Conservation (phyloP, 2,329 filamentous ascomycete species). For the Pseudopithomyces chartarum region DNA sequence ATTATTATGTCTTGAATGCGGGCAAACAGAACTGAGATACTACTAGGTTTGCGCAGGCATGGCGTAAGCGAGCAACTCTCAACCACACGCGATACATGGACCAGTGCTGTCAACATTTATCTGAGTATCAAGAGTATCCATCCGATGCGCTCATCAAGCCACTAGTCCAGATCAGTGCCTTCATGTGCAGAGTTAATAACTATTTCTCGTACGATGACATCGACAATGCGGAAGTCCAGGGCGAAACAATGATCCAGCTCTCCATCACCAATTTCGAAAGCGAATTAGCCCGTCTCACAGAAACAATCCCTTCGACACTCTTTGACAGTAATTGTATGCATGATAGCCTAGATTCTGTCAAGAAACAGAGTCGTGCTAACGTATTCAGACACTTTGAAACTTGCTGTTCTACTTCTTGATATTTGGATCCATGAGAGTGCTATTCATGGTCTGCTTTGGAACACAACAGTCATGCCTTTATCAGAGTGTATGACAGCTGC, state of each 20-base stretch:
- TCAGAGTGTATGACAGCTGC: conserved; percentile 6
- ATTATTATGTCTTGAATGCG: background rate
- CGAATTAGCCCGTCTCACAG: conserved; percentile 20
- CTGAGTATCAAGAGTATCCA: conserved; percentile 12
- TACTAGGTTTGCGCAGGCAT: conserved; percentile 25
- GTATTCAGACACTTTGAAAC: conserved; percentile 8
- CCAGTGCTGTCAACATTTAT: conserved; percentile 18
- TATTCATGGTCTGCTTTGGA: conserved; percentile 25
- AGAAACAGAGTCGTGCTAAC: background rate
- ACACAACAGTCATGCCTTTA: background rate
- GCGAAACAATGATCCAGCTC: conserved; percentile 23
- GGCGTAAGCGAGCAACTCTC: conserved; percentile 23
- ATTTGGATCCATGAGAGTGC: conserved; percentile 29
- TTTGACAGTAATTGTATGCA: conserved; percentile 15
- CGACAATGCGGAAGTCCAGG: conserved; percentile 22
- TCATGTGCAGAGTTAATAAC: conserved; percentile 23
- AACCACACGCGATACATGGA: conserved; percentile 22
- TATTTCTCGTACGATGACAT: conserved; percentile 31
- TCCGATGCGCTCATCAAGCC: conserved; percentile 26
- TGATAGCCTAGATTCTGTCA: background rate
- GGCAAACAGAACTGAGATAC: background rate
- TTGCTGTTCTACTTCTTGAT: conserved; percentile 12
- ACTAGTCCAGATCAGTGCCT: conserved; percentile 20
- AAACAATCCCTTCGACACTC: conserved; percentile 1
- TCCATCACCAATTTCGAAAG: conserved; percentile 19